phyloP scores from a whole-genome alignment of 2,329 filamentous ascomycete species.

The Chrysoporthe deuterocubensis region DNA sequence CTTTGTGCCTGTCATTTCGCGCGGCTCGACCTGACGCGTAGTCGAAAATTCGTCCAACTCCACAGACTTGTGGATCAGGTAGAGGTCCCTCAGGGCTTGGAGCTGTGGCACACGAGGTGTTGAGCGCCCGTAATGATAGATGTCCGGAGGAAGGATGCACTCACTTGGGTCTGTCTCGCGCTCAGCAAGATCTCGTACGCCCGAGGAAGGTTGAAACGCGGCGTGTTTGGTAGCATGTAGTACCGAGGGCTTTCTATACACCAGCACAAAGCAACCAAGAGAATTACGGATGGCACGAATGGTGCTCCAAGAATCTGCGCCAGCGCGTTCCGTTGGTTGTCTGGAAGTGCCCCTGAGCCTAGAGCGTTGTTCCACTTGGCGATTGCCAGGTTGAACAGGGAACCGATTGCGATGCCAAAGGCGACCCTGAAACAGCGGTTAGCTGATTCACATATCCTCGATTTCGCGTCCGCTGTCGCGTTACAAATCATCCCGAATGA shows the following conservation, averaged over 20 bases:
- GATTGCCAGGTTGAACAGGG: constrained; percentile 44
- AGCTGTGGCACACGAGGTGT: constrained; percentile 33
- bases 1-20: neutral
- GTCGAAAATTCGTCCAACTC: constrained; percentile 32
- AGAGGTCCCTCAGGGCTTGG: constrained; percentile 47
- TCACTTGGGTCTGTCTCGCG: constrained; percentile 44
- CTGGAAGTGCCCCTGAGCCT: constrained; percentile 8
- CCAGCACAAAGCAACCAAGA: constrained; percentile 41
- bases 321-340: constrained; percentile 30
- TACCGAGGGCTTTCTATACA: constrained; percentile 47
- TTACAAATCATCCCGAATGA: no score
- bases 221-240: constrained; percentile 42
- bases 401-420: constrained; percentile 43
- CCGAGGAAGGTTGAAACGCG: constrained; percentile 40
- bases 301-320: constrained; percentile 43
- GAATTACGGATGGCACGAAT: constrained; percentile 39
- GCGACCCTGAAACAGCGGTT: constrained; percentile 35
- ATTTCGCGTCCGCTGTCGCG: no score
- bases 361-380: constrained; percentile 30
- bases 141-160: neutral
- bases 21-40: neutral
- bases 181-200: constrained; percentile 40
- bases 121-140: neutral
- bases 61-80: constrained; percentile 42
- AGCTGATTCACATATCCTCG: neutral